A percentile compares a stretch with the other conserved stretches of the same genome.
Conservation (phyloP, 2,329 filamentous ascomycete genomes). For the Trichoderma pleuroti region DNA sequence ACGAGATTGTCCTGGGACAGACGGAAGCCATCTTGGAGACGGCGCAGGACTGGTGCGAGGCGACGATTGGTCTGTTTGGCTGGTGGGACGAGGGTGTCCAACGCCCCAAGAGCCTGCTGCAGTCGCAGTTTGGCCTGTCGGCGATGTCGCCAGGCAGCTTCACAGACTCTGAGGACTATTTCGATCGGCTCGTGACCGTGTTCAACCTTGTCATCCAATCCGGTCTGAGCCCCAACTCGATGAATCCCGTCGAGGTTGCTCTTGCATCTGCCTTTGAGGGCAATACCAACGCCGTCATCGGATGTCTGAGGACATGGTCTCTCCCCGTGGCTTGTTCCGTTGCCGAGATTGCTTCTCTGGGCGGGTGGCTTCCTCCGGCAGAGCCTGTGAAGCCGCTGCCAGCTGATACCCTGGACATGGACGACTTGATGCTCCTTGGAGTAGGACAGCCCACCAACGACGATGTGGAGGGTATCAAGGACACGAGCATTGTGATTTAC, state of each 20-base stretch:
- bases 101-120: constrained; percentile 39
- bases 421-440: constrained; percentile 80
- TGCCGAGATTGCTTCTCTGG: constrained; percentile 78
- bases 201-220: constrained; percentile 67
- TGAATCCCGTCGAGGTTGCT: constrained; percentile 74
- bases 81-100: constrained; percentile 86
- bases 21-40: constrained; percentile 70
- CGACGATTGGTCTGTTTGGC: constrained; percentile 73
- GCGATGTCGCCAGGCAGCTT: constrained; percentile 38
- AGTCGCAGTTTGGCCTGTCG: constrained; percentile 38
- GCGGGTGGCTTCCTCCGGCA: constrained; percentile 68
- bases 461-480: constrained; percentile 65
- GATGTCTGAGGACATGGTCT: constrained; percentile 75
- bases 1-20: constrained; percentile 75
- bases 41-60: constrained; percentile 90
- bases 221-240: constrained; percentile 73
- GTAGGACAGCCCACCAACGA: constrained; percentile 58
- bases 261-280: constrained; percentile 80
- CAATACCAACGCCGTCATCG: constrained; percentile 71
- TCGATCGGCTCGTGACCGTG: constrained; percentile 66
- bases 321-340: constrained; percentile 73
- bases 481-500: constrained; percentile 74
- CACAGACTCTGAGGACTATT: constrained; percentile 63
- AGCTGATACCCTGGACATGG: constrained; percentile 70
- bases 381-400: constrained; percentile 43